Percentiles rank a stretch among this genome's conserved stretches.
phyloP scores from a whole-genome alignment of 331 rosid genomes.

The Quercus tomentella region DNA sequence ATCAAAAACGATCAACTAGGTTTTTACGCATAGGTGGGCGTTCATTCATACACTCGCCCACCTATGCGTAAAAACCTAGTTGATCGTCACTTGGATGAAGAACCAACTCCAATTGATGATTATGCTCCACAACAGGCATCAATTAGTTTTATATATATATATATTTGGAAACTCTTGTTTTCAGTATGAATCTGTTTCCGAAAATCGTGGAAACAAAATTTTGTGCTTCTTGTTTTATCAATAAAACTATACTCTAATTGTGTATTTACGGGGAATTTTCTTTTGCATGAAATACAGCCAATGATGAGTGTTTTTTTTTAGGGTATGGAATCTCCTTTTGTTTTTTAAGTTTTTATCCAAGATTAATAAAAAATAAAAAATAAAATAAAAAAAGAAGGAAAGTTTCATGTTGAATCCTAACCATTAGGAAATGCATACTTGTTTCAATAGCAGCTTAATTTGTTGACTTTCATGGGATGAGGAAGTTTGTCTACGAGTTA shows the following conservation, averaged over 20 bases:
- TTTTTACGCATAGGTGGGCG: too few species aligned
- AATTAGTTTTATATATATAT: not conserved
- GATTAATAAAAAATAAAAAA: too few species aligned
- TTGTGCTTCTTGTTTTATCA: not conserved
- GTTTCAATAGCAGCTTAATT: not conserved
- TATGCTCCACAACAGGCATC: slow-evolving; percentile 38
- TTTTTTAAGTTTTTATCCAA: too few species aligned
- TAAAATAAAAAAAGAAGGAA: too few species aligned
- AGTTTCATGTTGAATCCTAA: too few species aligned
- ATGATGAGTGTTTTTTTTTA: too few species aligned
- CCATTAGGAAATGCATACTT: too few species aligned
- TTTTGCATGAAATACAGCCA: too few species aligned
- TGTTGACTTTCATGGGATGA: not conserved
- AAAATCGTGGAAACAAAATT: not conserved
- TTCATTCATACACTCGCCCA: slow-evolving; percentile 32
- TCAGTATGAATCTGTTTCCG: not conserved
- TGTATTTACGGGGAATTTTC: too few species aligned
- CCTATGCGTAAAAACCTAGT: slow-evolving; percentile 17
- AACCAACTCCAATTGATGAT: not conserved
- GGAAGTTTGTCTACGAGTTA: not conserved
- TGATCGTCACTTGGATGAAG: not conserved
- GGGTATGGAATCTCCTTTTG: rapidly evolving
- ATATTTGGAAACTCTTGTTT: not conserved
- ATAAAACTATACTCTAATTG: too few species aligned
- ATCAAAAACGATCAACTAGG: too few species aligned